A percentile compares a stretch with the other conserved stretches of the same genome.
Evolutionary conservation across 2,329 filamentous ascomycete genomes (phyloP).

Genomic region (Monilinia fructigena): DNA sequence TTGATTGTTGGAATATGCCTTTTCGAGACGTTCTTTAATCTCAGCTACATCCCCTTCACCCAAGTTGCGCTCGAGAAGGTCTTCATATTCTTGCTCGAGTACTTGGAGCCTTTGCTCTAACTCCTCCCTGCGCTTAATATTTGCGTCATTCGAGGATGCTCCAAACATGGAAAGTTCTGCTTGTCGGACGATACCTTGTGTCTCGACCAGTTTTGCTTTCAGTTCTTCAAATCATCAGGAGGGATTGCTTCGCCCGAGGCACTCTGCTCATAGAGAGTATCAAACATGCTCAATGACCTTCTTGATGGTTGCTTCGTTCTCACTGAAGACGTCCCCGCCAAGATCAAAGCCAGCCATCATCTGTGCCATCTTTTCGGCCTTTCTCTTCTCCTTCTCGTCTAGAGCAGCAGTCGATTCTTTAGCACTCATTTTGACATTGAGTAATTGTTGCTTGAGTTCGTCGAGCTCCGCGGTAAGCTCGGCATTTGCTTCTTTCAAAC

Average conservation of each 20-base stretch:
- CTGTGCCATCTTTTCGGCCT: conserved; percentile 98
- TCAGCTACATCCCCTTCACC: conserved; percentile 77
- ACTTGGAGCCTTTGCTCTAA: conserved; percentile 73
- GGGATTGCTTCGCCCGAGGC: conserved; percentile 75
- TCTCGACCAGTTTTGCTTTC: conserved; percentile 76
- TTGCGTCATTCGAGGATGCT: conserved; percentile 60
- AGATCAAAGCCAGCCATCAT: conserved; percentile 99
- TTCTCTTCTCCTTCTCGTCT: conserved; percentile 98
- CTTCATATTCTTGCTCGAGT: conserved; percentile 81
- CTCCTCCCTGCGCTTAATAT: conserved; percentile 68
- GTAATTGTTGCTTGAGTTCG: conserved; percentile 91
- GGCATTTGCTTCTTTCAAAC: conserved; percentile 89
- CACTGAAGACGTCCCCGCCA: conserved; percentile 86
- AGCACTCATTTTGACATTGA: conserved; percentile 94
- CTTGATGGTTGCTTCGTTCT: conserved; percentile 83
- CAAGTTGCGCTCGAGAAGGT: conserved; percentile 75
- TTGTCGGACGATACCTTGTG: conserved; percentile 88
- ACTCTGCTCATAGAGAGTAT: conserved; percentile 74
- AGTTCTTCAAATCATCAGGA: conserved; percentile 78
- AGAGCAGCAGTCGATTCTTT: conserved; percentile 87
- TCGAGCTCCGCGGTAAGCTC: conserved; percentile 91
- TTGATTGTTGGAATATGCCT: conserved; percentile 73
- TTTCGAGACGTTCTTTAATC: conserved; percentile 74
- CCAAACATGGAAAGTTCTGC: conserved; percentile 84
- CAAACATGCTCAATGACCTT: conserved; percentile 79